A percentile compares a stretch with the other conserved stretches of the same genome.
These are phyloP conservation scores for Skeletonema costatum DNA, from an alignment of 108 stramenopile species.

Conservation along the genomic window DNA sequence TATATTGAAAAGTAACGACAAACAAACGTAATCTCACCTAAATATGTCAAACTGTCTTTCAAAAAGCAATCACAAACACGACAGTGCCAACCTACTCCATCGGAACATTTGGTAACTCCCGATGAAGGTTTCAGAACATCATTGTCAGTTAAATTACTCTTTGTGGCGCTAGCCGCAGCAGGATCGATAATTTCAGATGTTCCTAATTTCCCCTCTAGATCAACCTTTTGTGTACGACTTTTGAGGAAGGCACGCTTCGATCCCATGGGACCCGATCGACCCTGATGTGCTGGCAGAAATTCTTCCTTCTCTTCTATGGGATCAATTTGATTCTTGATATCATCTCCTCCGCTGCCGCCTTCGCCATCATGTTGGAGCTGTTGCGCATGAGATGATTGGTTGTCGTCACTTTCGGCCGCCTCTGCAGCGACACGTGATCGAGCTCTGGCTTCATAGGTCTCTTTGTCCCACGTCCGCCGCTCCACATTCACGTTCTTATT, in stretches of 20 bases:
- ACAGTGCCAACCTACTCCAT: constrained; percentile 95
- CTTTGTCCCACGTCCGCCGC: constrained; percentile 94
- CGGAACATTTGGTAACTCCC: constrained; percentile 64
- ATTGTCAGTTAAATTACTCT: constrained; percentile 5
- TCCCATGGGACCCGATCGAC: constrained; percentile 81
- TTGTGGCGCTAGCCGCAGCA: constrained; percentile 55
- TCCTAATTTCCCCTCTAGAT: constrained; percentile 84
- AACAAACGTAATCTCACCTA: constrained; percentile 10
- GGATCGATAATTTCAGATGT: constrained; percentile 88
- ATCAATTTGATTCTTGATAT: constrained; percentile 30
- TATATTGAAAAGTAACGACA: no score
- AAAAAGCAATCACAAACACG: constrained; percentile 95
- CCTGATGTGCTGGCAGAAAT: constrained; percentile 78
- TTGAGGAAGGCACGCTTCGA: constrained; percentile 93
- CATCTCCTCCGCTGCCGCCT: constrained; percentile 7
- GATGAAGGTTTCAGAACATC: constrained; percentile 9
- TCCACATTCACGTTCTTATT: constrained; percentile 72
- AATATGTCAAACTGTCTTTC: constrained; percentile 91
- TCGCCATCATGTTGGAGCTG: constrained; percentile 4
- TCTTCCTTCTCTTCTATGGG: constrained; percentile 73
- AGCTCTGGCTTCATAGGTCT: constrained; percentile 85
- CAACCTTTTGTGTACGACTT: constrained; percentile 72
- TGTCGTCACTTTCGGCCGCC: neutral
- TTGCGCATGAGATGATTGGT: neutral
- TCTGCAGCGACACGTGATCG: constrained; percentile 61